Evolutionary conservation across 2,329 filamentous ascomycete genomes (phyloP).

Genomic region (Colletotrichum horii): DNA sequence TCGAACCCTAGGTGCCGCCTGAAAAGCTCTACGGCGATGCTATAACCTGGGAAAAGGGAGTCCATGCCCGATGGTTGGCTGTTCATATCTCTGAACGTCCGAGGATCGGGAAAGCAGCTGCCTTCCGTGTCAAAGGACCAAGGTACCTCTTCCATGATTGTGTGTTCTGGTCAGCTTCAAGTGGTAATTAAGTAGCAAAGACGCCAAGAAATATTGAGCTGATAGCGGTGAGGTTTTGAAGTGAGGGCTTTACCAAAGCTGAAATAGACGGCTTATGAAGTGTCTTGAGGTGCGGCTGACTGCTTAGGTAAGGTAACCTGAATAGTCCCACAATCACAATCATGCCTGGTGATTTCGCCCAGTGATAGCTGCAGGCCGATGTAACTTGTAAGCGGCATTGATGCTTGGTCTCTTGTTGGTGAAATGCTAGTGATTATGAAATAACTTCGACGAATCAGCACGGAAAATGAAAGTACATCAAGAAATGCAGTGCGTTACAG

Average conservation of each 20-base stretch:
- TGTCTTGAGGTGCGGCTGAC: neutral
- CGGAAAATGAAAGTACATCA: neutral
- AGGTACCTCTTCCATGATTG: too few relatives aligned
- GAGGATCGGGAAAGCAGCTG: accelerated
- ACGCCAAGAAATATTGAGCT: neutral
- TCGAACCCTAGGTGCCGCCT: accelerated
- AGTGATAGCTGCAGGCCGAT: neutral
- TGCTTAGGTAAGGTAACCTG: accelerated
- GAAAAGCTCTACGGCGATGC: neutral
- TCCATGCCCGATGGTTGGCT: neutral
- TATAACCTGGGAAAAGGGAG: neutral
- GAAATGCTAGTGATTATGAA: neutral
- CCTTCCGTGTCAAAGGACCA: neutral
- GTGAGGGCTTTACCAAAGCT: neutral
- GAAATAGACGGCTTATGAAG: neutral
- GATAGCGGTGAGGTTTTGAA: accelerated
- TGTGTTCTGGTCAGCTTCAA: neutral
- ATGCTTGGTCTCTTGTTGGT: neutral
- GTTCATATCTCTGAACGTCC: neutral
- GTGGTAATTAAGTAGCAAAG: neutral
- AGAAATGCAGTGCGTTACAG: neutral
- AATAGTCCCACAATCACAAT: neutral
- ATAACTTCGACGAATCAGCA: neutral
- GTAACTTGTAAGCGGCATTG: neutral
- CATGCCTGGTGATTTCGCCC: accelerated